Evolutionary conservation across 169 alveolate genomes (phyloP).

Genomic region (Fabrea salina): DNA sequence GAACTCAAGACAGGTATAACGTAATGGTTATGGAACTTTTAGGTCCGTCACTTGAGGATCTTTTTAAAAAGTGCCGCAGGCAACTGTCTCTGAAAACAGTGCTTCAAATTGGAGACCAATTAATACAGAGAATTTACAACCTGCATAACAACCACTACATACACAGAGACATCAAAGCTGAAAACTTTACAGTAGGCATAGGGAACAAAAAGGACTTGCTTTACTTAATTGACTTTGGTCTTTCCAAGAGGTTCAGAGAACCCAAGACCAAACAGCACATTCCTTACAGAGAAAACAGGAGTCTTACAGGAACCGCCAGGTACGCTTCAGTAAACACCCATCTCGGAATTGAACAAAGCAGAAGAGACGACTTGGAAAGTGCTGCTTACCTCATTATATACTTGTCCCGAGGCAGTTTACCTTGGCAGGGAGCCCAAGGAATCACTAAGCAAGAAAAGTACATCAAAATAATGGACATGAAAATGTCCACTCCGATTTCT

Average conservation of each 20-base stretch:
- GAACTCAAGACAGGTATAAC: slow-evolving; percentile 41
- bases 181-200: slow-evolving; percentile 69
- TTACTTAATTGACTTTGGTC: slow-evolving; percentile 74
- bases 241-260: slow-evolving; percentile 62
- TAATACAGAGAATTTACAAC: slow-evolving; percentile 68
- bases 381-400: slow-evolving; percentile 74
- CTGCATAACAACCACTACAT: slow-evolving; percentile 69
- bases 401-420: slow-evolving; percentile 70
- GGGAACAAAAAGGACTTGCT: slow-evolving; percentile 60
- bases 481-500: slow-evolving; percentile 60
- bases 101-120: slow-evolving; percentile 60
- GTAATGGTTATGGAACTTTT: slow-evolving; percentile 69
- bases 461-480: slow-evolving; percentile 64
- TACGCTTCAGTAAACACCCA: slow-evolving; percentile 77
- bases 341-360: slow-evolving; percentile 68
- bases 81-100: slow-evolving; percentile 61
- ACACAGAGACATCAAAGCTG: slow-evolving; percentile 83
- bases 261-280: slow-evolving; percentile 70
- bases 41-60: slow-evolving; percentile 71
- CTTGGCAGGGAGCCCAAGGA: slow-evolving; percentile 66
- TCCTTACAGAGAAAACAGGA: slow-evolving; percentile 61
- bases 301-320: slow-evolving; percentile 81
- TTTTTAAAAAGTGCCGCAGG: slow-evolving; percentile 57
- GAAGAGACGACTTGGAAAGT: slow-evolving; percentile 82
- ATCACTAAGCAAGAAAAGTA: slow-evolving; percentile 23